Evolutionary conservation across 2,329 filamentous ascomycete species (phyloP), one percentile per base, ranked within the genome.

Genomic region (Juglanconis sp.): DNA sequence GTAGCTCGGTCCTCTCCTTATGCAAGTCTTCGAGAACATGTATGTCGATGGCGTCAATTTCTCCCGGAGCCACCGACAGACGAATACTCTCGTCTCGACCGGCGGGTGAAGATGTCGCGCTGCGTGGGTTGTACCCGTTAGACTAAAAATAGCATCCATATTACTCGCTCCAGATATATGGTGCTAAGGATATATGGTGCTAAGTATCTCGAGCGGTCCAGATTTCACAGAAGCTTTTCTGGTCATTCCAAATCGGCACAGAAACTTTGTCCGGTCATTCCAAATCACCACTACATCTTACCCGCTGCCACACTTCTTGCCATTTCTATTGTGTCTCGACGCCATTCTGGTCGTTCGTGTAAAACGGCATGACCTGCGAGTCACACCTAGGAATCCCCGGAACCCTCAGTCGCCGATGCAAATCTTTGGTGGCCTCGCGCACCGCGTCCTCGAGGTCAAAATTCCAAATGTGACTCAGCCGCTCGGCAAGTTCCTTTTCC

Each of bases 401-500:
- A 56, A 62, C 36, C 2, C 44, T 48, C 35, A 62, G 40, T 10
- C 53, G 54, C 5, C 60, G 60, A 36, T 44, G 44, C 15, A 62
- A 34, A 15, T 62, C 60, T 49, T 60, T 62, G 48, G 42, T 60
- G 4, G 56, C 57, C 30, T 62, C 60, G n/a, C 53, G 52, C 31
- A 62, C 36, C 9, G 53, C 32, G 10, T 62, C 57, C 48, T 49
- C 53, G 17, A 60, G 32, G 32, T 62, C 48, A 35, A 54, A 62
- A 11, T 56, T 49, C 60, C 60, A 62, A 10, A 62, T 56, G 17
- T 62, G 57, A 30, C 57, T 51, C 35, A 59, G 44, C 10, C 60
- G 52, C 30, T 59, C 56, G 3, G 49, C 50, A 35, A 62, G 44
- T 53, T 73, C 68, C 2, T 51, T 67, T 56, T 66, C 70, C 65